A percentile compares a stretch with the other conserved stretches of the same genome.
Conservation (phyloP, 2,329 filamentous ascomycete genomes). For the Colletotrichum navitas region DNA sequence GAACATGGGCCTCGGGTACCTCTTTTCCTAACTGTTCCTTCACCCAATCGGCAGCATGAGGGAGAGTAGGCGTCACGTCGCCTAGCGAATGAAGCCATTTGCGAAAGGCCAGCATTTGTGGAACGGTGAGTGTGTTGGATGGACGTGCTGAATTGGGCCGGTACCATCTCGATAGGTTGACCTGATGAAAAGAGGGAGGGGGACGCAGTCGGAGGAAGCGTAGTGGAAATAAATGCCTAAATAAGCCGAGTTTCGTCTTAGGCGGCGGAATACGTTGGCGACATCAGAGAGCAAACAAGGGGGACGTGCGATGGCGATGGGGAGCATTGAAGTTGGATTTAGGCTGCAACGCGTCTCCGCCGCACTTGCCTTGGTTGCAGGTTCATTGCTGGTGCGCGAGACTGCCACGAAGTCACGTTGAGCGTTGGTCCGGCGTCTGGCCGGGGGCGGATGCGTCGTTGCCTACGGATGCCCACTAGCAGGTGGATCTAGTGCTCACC, state of each 20-base stretch:
- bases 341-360: slow-evolving; percentile 16
- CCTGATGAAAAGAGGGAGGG: too few species aligned
- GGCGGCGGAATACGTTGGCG: not conserved
- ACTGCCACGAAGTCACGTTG: slow-evolving; percentile 15
- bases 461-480: slow-evolving; percentile 11
- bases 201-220: not conserved
- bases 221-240: not conserved
- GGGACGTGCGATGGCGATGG: not conserved
- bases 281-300: too few species aligned
- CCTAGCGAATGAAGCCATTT: slow-evolving; percentile 11
- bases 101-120: slow-evolving; percentile 14
- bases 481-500: not conserved
- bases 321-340: not conserved
- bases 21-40: slow-evolving; percentile 15
- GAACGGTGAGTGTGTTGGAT: slow-evolving; percentile 12
- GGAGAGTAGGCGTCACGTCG: slow-evolving; percentile 19
- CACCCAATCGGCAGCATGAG: slow-evolving; percentile 19
- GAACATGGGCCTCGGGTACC: slow-evolving; percentile 46
- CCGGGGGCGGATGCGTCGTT: not conserved
- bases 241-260: not conserved
- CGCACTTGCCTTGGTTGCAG: not conserved
- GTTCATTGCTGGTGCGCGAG: not conserved
- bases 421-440: not conserved
- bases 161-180: too few species aligned
- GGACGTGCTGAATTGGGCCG: not conserved